These are phyloP conservation scores for Vitis cinerea DNA, from an alignment of 164 flowering plant genomes.

Conservation along the genomic window DNA sequence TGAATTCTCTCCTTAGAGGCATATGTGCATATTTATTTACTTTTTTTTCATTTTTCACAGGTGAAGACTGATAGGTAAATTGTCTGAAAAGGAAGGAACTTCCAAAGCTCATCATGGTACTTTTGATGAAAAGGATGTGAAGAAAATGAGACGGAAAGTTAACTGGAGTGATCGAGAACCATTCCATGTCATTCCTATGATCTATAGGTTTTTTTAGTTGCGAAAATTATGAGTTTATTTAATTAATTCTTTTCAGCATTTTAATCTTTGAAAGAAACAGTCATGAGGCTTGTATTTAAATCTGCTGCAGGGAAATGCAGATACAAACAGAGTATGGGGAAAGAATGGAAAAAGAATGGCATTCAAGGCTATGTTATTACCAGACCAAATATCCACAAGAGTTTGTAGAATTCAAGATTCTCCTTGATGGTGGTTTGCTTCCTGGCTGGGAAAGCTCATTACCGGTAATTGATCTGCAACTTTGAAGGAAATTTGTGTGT, in stretches of 20 bases:
- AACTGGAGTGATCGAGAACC: conserved; percentile 48
- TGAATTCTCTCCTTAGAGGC: neutral
- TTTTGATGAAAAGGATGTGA: conserved; percentile 42
- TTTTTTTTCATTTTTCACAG: conserved; percentile 12
- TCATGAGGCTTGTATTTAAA: neutral
- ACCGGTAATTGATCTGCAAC: conserved; percentile 34
- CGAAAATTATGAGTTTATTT: too few relatives aligned
- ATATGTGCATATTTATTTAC: too few relatives aligned
- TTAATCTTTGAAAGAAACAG: neutral
- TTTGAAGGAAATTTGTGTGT: neutral
- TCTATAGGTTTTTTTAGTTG: conserved; percentile 30
- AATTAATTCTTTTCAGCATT: neutral
- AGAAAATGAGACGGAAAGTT: conserved; percentile 40
- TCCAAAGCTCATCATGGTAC: conserved; percentile 58
- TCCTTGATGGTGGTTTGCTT: conserved; percentile 39
- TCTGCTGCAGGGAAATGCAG: conserved; percentile 42
- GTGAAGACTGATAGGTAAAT: conserved; percentile 55
- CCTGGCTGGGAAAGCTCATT: conserved; percentile 54
- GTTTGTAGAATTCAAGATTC: conserved; percentile 38
- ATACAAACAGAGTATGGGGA: conserved; percentile 37
- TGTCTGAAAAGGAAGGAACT: conserved; percentile 52
- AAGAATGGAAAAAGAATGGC: conserved; percentile 45
- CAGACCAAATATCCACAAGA: conserved; percentile 40
- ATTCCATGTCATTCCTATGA: conserved; percentile 41
- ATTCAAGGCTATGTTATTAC: conserved; percentile 26